Evolutionary conservation across 2,329 filamentous ascomycete species (phyloP).

Genomic region (Epichloe baconii): DNA sequence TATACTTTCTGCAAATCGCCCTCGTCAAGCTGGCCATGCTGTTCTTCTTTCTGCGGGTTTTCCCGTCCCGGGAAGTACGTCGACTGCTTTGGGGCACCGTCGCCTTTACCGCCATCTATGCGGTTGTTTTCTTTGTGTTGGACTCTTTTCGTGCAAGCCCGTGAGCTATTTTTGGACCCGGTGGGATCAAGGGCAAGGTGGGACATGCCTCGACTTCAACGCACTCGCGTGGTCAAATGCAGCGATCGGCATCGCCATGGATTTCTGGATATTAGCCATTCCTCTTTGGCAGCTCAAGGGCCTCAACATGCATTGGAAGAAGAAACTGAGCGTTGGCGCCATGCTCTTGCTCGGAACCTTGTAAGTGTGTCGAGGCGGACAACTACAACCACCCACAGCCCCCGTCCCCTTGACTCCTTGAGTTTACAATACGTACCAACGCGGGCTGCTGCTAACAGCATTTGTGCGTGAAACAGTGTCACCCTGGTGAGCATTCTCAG

Average conservation of each 20-base stretch:
- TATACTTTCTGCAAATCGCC: slow-evolving; percentile 16
- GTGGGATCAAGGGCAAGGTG: slow-evolving; percentile 24
- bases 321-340: slow-evolving; percentile 24
- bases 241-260: slow-evolving; percentile 24
- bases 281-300: slow-evolving; percentile 22
- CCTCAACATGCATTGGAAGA: slow-evolving; percentile 19
- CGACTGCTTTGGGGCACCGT: slow-evolving; percentile 19
- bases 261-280: slow-evolving; percentile 26
- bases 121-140: slow-evolving; percentile 17
- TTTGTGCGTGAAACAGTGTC: slow-evolving; percentile 6
- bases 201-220: slow-evolving; percentile 25
- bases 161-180: slow-evolving; percentile 25
- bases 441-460: too few species aligned
- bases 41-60: slow-evolving; percentile 28
- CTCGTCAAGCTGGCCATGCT: slow-evolving; percentile 27
- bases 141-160: slow-evolving; percentile 24
- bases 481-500: slow-evolving; percentile 14
- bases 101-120: slow-evolving; percentile 16
- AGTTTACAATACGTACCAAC: too few species aligned
- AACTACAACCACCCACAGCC: too few species aligned
- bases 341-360: slow-evolving; percentile 29
- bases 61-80: slow-evolving; percentile 17
- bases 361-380: slow-evolving; percentile 8
- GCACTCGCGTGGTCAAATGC: slow-evolving; percentile 25
- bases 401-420: too few species aligned